A percentile compares a stretch with the other conserved stretches of the same genome.
Evolutionary conservation across 2,329 filamentous ascomycete species (phyloP).

Genomic region (Xylaria sp.): DNA sequence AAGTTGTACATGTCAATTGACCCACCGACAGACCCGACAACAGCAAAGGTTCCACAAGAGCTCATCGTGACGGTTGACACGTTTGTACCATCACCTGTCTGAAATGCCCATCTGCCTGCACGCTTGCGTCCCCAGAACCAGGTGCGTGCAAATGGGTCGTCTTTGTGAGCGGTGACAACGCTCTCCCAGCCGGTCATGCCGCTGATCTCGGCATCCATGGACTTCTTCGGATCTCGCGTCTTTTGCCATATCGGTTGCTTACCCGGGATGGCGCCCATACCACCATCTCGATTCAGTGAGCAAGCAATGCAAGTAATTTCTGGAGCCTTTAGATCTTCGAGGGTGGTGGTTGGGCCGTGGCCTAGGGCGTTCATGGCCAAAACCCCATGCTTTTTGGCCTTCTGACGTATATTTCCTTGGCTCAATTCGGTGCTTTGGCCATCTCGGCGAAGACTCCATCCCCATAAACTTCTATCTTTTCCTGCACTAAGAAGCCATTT

Average conservation of each 20-base stretch:
- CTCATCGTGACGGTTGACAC: slow-evolving; percentile 90
- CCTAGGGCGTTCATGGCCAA: slow-evolving; percentile 66
- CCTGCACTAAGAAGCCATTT: slow-evolving; percentile 96
- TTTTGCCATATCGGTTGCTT: slow-evolving; percentile 88
- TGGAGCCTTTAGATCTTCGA: slow-evolving; percentile 86
- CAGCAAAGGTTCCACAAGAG: slow-evolving; percentile 90
- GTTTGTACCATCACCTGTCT: slow-evolving; percentile 83
- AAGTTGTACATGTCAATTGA: slow-evolving; percentile 96
- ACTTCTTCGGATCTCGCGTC: slow-evolving; percentile 69
- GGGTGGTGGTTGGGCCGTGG: slow-evolving; percentile 70
- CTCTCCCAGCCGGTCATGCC: slow-evolving; percentile 95
- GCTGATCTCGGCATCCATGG: slow-evolving; percentile 76
- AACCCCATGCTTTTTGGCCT: slow-evolving; percentile 87
- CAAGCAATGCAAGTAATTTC: slow-evolving; percentile 93
- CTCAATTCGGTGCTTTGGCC: slow-evolving; percentile 94
- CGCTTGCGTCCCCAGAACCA: slow-evolving; percentile 99
- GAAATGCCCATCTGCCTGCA: slow-evolving; percentile 91
- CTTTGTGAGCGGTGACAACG: slow-evolving; percentile 89
- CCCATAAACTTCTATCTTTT: slow-evolving; percentile 92
- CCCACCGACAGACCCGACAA: slow-evolving; percentile 86
- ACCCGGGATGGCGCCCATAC: slow-evolving; percentile 85
- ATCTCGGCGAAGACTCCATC: slow-evolving; percentile 93
- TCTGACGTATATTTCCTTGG: slow-evolving; percentile 87
- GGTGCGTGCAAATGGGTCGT: slow-evolving; percentile 85
- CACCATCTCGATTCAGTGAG: slow-evolving; percentile 92